Base-by-base conservation (phyloP, 768 basidiomycete species). In the Russula virescens region DNA sequence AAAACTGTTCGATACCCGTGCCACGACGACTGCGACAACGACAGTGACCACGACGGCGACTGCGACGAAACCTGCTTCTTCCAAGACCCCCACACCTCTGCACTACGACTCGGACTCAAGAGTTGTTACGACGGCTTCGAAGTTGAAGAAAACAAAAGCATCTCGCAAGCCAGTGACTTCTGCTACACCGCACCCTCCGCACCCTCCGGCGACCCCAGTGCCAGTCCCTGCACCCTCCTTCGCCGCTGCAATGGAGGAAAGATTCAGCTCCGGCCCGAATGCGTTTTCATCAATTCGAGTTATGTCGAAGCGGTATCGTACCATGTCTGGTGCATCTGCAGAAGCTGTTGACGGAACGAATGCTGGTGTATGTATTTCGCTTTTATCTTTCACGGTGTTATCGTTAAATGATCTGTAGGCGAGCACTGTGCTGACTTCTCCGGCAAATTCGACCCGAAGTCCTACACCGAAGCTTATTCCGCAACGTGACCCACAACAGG, bases 311-410 rank as follows among this genome's bases (percentile, higher is more conserved):
- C 78, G 82, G 68, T 79, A 85, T 70, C 82, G 85, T 35, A 85
- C 86, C 8, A 76, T 91, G 46, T 91, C 90, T 18, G 79, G 82
- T 42, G 85, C 84, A 38, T 92, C 90, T 46, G 76, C 88, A 35
- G 90, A 92, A 71, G 90, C 88, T 26, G 81, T 84, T 67, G 84
- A 91, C 69, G 90, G 90, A 42, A 89, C 88, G 8, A 61, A 62
- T 21, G 67, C 65, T 58, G 86, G 87, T 53, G 90, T 91, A 72
- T 73, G 87, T 69, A 40, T 71, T 11, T 16, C 34, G 5, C n/a
- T 55, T 59, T 35, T 60, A n/a, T 60, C 13, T 28, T 58, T 60
- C 34, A 45, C 38, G 1, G 38, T 26, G 46, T 8, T 43, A n/a
- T 45, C 34, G 45, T 63, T 28, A 60, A 52, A 51, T 58, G 45